Evolutionary conservation across 2,329 filamentous ascomycete genomes (phyloP), one percentile per base, ranked within the genome.

Genomic region (Aspergillus aculeatus): DNA sequence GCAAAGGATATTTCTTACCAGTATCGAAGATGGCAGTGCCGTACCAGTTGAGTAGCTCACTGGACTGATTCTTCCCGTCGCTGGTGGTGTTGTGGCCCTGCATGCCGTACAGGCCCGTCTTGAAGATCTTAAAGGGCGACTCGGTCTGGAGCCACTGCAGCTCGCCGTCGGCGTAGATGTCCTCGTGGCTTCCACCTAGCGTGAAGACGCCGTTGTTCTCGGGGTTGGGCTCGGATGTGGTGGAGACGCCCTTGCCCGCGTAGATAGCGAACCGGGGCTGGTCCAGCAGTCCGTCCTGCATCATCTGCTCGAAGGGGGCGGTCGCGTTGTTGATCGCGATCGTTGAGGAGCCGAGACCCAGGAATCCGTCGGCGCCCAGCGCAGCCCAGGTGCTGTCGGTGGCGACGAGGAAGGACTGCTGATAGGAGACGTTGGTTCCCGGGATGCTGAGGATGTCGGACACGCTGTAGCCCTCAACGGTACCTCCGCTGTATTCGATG

Each of bases 361-460:
- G 11, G 21, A 52, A 52, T 1, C 50, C 50, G 23, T 52, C 50
- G 14, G 50, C 50, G 12, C 19, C 50, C 32, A 52, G 23, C 14
- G 31, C 50, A 4, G 50, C 14, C 50, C 50, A 52, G n/a, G 50
- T 52, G 24, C 50, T 52, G 32, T 35, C 50, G 21, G 50, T 52
- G 5, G 38, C 38, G 31, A 52, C 21, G 12, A 31, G 29, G 3
- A 52, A 52, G 23, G 19, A 35, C n/a, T 52, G 50, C 7, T 21
- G 50, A n/a, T 52, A 52, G n/a, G 50, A 52, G 26, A 26, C 50
- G 12, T 52, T n/a, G 3, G 31, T 52, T 19, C 38, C 12, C 14
- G 50, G 50, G 4, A 52, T 9, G 3, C 31, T 41, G 32, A 52
- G 32, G 2, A 52, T 52, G 24, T 52, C 50, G 2, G 50, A 24